phyloP scores from a whole-genome alignment of 441 rosid species.

The Hypseocharis bilobata region DNA sequence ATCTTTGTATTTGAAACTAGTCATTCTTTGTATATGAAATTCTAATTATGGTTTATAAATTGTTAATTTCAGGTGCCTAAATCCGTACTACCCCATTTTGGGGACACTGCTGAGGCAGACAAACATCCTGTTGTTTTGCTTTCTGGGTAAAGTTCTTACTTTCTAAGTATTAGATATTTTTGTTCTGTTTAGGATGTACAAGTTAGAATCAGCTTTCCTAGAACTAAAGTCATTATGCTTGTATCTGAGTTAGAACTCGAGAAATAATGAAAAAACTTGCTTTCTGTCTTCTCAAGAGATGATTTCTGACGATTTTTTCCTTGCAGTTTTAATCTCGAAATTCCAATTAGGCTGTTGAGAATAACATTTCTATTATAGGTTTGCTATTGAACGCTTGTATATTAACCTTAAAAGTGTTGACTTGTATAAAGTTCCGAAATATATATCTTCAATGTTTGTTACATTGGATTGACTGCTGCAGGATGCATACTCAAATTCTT shows the following conservation, averaged over 20 bases:
- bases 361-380: too few species aligned
- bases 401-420: too few species aligned
- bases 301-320: background rate
- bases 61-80: slow-evolving; percentile 60
- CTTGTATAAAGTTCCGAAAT: too few species aligned
- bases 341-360: background rate
- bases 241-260: background rate
- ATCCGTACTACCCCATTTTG: slow-evolving; percentile 62
- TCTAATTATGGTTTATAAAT: slow-evolving; percentile 15
- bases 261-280: background rate
- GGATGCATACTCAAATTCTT: too few species aligned
- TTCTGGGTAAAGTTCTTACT: slow-evolving; percentile 44
- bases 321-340: background rate
- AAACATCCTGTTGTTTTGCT: slow-evolving; percentile 74
- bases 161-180: background rate
- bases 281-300: background rate
- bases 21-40: slow-evolving; percentile 5
- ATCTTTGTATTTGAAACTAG: background rate
- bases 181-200: background rate
- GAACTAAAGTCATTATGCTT: background rate
- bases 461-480: too few species aligned
- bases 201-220: background rate
- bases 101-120: slow-evolving; percentile 48
- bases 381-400: too few species aligned
- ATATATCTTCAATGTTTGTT: too few species aligned